A percentile compares a stretch with the other conserved stretches of the same genome.
phyloP scores from a whole-genome alignment of 2,329 filamentous ascomycete genomes.

The Claviceps lovelessii region DNA sequence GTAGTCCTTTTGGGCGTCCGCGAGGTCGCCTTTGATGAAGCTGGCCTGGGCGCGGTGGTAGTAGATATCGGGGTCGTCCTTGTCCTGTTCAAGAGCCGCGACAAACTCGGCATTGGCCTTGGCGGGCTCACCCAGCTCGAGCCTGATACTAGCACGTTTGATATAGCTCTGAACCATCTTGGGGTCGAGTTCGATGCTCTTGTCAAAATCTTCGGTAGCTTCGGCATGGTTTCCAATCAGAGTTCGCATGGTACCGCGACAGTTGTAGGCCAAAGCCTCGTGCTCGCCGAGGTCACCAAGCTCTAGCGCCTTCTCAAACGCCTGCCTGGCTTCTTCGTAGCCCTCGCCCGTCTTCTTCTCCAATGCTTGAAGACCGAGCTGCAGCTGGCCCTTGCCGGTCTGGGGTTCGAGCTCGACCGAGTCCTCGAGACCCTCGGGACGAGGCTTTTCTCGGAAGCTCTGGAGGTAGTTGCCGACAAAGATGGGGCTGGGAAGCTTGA shows the following conservation, averaged over 20 bases:
- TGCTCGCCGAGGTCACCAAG: constrained; percentile 64
- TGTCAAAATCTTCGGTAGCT: constrained; percentile 74
- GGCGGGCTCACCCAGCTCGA: constrained; percentile 82
- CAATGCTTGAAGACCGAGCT: constrained; percentile 68
- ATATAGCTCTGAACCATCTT: constrained; percentile 91
- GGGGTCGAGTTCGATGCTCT: constrained; percentile 82
- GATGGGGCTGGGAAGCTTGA: constrained; percentile 84
- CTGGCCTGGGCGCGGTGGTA: constrained; percentile 97
- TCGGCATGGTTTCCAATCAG: constrained; percentile 75
- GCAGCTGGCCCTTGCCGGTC: constrained; percentile 72
- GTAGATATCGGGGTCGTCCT: constrained; percentile 88
- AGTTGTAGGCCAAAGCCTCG: constrained; percentile 88
- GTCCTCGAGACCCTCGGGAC: constrained; percentile 72
- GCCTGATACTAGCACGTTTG: constrained; percentile 94
- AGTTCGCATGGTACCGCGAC: constrained; percentile 91
- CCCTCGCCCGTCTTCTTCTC: constrained; percentile 77
- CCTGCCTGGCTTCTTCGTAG: constrained; percentile 73
- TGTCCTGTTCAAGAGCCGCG: constrained; percentile 69
- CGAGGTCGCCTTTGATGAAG: constrained; percentile 91
- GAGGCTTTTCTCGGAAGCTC: constrained; percentile 77
- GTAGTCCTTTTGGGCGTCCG: constrained; percentile 92
- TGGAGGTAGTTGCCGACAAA: constrained; percentile 98
- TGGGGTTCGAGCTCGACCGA: constrained; percentile 61
- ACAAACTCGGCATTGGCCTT: constrained; percentile 79
- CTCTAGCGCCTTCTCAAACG: constrained; percentile 81